Evolutionary conservation across 2,329 filamentous ascomycete species (phyloP), one percentile per base, ranked within the genome.

Genomic region (Fusarium tjaetaba): DNA sequence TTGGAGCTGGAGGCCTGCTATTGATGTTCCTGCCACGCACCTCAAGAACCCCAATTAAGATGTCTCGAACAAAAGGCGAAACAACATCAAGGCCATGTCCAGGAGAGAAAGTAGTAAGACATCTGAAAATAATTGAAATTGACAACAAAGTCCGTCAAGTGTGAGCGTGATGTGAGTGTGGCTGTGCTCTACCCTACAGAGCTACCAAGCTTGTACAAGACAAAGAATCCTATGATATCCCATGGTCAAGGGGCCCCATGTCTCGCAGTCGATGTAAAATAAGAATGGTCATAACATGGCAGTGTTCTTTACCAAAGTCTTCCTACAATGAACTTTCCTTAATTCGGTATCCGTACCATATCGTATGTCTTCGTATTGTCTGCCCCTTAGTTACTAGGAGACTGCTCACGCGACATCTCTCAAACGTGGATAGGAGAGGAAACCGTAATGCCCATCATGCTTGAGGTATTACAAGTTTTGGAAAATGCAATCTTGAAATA

Each of bases 161-260:
- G n/a, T 30, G 26, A 49, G 28, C 15, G 20, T 32, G 15, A 28
- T 58, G 45, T 53, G 30, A 56, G 68, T 38, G 46, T 69, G 24
- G 41, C 52, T 30, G 41, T 30, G 43, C 26, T 5, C 45, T 75
- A 72, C 67, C 72, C 72, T 72, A 55, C 28, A 70, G 41, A 57
- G 22, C 28, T 30, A 48, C 45, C 20, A 22, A 48, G 45, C 45
- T 56, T 11, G 28, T 30, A 30, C 30, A 11, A 62, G 34, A n/a
- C 51, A 30, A 41, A 55, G 51, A 38, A 26, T 28, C 48, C 34
- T 30, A 57, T 30, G 43, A 67, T 43, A 67, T 69, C 39, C 63
- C 52, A 66, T 60, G 28, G 42, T 52, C 49, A 38, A 61, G 63
- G 45, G 38, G 24, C 56, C 38, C 59, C 55, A 30, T 51, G 46